Conservation (phyloP, 2,329 filamentous ascomycete genomes). For the Ophiostoma ulmi region DNA sequence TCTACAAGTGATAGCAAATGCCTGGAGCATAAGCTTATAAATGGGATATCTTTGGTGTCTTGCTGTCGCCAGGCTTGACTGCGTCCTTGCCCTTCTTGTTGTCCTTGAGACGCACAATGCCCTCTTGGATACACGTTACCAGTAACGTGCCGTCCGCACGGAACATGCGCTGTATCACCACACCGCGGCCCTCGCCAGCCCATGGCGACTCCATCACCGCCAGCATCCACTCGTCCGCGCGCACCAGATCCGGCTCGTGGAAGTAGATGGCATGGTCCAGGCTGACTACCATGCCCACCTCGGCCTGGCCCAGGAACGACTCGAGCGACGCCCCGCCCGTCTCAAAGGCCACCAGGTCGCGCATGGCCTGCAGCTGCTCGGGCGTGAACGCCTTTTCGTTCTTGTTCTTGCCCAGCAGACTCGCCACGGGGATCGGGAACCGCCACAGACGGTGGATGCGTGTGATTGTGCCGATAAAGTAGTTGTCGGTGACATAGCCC, state of each 20-base stretch:
- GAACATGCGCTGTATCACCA: constrained; percentile 72
- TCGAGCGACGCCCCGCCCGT: constrained; percentile 41
- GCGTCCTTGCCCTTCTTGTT: not conserved
- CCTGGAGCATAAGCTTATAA: not conserved
- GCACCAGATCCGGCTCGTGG: constrained; percentile 54
- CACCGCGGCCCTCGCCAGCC: constrained; percentile 69
- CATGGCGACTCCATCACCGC: constrained; percentile 75
- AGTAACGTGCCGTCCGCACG: constrained; percentile 64
- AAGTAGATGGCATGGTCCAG: constrained; percentile 71
- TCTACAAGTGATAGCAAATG: not conserved
- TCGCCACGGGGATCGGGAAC: constrained; percentile 51
- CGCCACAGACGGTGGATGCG: constrained; percentile 77
- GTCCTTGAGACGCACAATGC: constrained; percentile 33
- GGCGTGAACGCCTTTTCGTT: constrained; percentile 41
- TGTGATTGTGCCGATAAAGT: constrained; percentile 85
- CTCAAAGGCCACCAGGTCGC: constrained; percentile 39
- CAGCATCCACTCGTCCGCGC: constrained; percentile 71
- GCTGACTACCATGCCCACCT: constrained; percentile 79
- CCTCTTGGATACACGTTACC: constrained; percentile 78
- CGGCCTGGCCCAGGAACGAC: constrained; percentile 45
- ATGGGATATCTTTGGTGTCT: not conserved
- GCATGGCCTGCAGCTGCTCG: constrained; percentile 39
- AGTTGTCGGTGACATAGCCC: constrained; percentile 88
- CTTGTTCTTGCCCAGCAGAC: constrained; percentile 43
- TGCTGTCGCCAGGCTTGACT: not conserved